Evolutionary conservation across 2,329 filamentous ascomycete genomes (phyloP).

Genomic region (Thermochaetoides dissita): DNA sequence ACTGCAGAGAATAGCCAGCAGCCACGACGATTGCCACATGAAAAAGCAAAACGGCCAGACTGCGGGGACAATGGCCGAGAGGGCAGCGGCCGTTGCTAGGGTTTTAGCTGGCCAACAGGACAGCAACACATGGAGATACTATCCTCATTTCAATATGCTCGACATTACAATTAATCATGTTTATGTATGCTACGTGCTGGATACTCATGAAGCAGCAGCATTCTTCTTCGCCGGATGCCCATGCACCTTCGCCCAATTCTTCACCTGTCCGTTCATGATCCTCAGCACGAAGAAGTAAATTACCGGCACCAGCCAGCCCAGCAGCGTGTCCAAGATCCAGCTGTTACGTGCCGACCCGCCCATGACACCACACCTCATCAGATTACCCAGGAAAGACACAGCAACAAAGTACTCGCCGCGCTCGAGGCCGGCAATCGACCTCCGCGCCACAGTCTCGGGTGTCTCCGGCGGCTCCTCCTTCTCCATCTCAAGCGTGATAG

Average conservation of each 20-base stretch:
- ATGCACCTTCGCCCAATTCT: constrained; percentile 39
- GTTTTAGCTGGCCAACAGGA: too few relatives aligned
- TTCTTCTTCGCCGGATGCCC: constrained; percentile 33
- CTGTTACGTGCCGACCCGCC: constrained; percentile 45
- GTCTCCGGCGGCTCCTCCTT: constrained; percentile 67
- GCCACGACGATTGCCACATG: too few relatives aligned
- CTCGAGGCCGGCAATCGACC: constrained; percentile 61
- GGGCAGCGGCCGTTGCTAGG: too few relatives aligned
- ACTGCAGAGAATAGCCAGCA: too few relatives aligned
- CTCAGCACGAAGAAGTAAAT: constrained; percentile 44
- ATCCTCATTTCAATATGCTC: too few relatives aligned
- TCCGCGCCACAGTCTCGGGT: constrained; percentile 61
- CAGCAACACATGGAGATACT: too few relatives aligned
- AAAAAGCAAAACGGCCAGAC: too few relatives aligned
- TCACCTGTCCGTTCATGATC: constrained; percentile 44
- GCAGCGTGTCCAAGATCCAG: constrained; percentile 44
- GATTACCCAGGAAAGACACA: constrained; percentile 54
- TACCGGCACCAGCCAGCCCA: constrained; percentile 38
- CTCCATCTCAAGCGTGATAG: constrained; percentile 65
- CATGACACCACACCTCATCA: constrained; percentile 52
- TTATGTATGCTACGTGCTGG: too few relatives aligned
- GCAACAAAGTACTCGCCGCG: constrained; percentile 67
- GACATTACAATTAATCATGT: too few relatives aligned
- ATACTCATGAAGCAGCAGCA: too few relatives aligned
- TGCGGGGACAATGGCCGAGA: too few relatives aligned